Evolutionary conservation across 352 stramenopile genomes (phyloP).

Genomic region (Globisporangium sylvaticum): DNA sequence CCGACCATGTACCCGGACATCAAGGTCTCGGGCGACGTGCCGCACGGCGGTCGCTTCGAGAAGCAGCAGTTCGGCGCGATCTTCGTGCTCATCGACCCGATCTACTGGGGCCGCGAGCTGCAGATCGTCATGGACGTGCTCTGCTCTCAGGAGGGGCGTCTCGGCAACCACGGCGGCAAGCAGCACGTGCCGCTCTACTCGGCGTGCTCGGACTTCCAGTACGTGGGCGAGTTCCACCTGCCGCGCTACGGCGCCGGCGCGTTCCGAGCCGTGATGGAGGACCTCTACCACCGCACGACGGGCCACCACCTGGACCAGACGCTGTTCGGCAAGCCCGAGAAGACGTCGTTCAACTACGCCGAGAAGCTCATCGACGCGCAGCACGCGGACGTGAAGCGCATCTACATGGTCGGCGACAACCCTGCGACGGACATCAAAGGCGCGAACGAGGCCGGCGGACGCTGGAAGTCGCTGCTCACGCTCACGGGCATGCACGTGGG

Average conservation of each 20-base stretch:
- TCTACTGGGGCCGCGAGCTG: constrained; percentile 56
- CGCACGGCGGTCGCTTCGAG: constrained; percentile 31
- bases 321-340: constrained; percentile 76
- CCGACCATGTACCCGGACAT: constrained; percentile 81
- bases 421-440: constrained; percentile 79
- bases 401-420: constrained; percentile 89
- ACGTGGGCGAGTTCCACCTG: constrained; percentile 82
- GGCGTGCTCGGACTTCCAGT: constrained; percentile 86
- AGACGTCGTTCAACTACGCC: constrained; percentile 68
- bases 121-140: constrained; percentile 61
- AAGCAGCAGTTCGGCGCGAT: constrained; percentile 37
- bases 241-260: constrained; percentile 76
- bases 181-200: constrained; percentile 68
- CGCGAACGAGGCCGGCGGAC: constrained; percentile 62
- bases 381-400: constrained; percentile 52
- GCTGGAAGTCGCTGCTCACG: constrained; percentile 84
- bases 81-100: constrained; percentile 56
- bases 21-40: constrained; percentile 30
- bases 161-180: constrained; percentile 28
- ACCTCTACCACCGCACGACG: constrained; percentile 76
- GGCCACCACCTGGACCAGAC: constrained; percentile 68
- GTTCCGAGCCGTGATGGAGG: constrained; percentile 73
- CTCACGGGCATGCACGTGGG: constrained; percentile 79
- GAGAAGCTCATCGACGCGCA: constrained; percentile 76
- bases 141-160: constrained; percentile 34